Evolutionary conservation across 148 eudicot species (phyloP), one percentile per base, ranked within the genome.

Genomic region (Polygonum aviculare): DNA sequence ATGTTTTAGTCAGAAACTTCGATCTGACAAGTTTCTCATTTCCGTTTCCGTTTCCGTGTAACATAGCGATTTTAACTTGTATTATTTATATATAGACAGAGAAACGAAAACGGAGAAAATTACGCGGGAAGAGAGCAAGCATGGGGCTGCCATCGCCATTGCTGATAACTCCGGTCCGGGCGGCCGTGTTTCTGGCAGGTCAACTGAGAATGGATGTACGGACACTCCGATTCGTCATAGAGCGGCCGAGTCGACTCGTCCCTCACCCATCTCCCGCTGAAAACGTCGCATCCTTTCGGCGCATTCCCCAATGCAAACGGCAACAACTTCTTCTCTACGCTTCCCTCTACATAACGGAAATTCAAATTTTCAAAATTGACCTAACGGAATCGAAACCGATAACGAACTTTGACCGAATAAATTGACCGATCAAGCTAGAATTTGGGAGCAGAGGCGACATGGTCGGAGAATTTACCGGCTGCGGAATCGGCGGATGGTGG

Each of bases 141-240:
- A 80, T 84, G 76, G 18, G 98, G 98, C 48, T 92, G 91, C 98
- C 98, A 95, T 57, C 98, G 85, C 97, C 96, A 92, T 31, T 78
- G 77, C 79, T 84, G 97, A 22, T 90, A 93, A 2, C 86, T 94
- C 47, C 75, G 79, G n/a, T 92, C 98, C 15, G 94, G 97, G 2
- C 98, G 92, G 80, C 97, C 98, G 44, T 90, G 93, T 51, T 88
- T 80, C 78, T 85, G 89, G 51, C 98, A 95, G 1, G 97, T 90
- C 72, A 95, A 62, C 71, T 95, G 96, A 0, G 94, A 94, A 49
- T 86, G 90, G 63, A 95, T 89, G 78, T 89, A 95, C 2, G 97
- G 97, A 57, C 98, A 95, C 55, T 92, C 98, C 52, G 84, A 79
- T 75, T 95, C 98, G 71, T 95, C 84, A 69, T 92, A 95, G 19